Conservation (phyloP, 805 yeast genomes). For the Candida nanaspora region DNA sequence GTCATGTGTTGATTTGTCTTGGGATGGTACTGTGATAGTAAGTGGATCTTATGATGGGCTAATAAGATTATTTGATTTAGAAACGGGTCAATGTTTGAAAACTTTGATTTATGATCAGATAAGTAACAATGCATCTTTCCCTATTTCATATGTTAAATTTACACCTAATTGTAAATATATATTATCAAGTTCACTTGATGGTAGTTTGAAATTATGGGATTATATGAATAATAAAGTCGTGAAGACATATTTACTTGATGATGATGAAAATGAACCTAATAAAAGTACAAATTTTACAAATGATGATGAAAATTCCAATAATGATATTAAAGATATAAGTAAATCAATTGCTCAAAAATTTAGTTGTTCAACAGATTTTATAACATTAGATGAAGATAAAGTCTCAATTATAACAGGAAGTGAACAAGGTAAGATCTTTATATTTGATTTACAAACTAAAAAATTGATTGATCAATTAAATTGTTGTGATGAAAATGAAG, state of each 20-base stretch:
- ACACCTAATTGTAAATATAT: constrained; percentile 79
- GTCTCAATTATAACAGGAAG: constrained; percentile 55
- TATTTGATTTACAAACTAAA: constrained; percentile 67
- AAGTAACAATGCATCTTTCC: constrained; percentile 57
- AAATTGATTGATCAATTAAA: constrained; percentile 27
- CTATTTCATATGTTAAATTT: constrained; percentile 66
- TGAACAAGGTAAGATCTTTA: constrained; percentile 42
- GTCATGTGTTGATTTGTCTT: constrained; percentile 62
- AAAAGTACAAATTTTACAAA: not conserved
- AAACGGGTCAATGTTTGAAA: constrained; percentile 85
- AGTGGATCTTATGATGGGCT: constrained; percentile 91
- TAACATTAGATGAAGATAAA: constrained; percentile 23
- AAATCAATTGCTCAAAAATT: constrained; percentile 41
- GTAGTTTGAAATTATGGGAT: constrained; percentile 76
- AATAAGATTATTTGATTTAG: constrained; percentile 80
- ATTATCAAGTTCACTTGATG: constrained; percentile 75
- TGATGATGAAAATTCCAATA: constrained; percentile 4
- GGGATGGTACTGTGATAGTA: constrained; percentile 74
- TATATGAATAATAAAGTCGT: constrained; percentile 75
- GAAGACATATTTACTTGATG: constrained; percentile 38
- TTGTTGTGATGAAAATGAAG: constrained; percentile 9
- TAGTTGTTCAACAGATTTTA: constrained; percentile 45
- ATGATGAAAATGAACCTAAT: constrained; percentile 3
- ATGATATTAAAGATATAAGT: constrained; percentile 2
- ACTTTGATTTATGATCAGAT: constrained; percentile 78